phyloP scores from a whole-genome alignment of 495 filamentous ascomycete species.

The Alectoria sarmentosa region DNA sequence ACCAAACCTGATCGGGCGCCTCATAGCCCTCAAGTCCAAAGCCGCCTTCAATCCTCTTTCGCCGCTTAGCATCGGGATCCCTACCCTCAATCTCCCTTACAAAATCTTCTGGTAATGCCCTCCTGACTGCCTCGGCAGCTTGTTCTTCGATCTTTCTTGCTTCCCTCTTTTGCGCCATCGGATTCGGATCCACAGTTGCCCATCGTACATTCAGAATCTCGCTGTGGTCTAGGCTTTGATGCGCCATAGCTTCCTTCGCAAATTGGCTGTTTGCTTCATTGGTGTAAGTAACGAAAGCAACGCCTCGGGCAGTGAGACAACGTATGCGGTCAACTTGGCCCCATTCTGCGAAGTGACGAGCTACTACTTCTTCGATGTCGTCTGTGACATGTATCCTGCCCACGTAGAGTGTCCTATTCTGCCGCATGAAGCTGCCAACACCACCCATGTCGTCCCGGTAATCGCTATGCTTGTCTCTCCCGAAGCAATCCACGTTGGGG shows the following conservation, averaged over 20 bases:
- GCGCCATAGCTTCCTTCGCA: conserved; percentile 85
- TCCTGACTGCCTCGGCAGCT: conserved; percentile 90
- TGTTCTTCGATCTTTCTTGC: conserved; percentile 88
- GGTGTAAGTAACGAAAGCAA: conserved; percentile 84
- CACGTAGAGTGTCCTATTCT: conserved; percentile 87
- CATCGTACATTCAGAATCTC: conserved; percentile 95
- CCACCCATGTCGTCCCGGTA: conserved; percentile 97
- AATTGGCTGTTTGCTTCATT: conserved; percentile 86
- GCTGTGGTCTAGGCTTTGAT: conserved; percentile 77
- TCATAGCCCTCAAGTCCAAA: conserved; percentile 92
- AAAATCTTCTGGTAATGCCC: conserved; percentile 84
- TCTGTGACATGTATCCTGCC: conserved; percentile 94
- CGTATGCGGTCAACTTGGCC: conserved; percentile 81
- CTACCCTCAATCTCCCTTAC: conserved; percentile 91
- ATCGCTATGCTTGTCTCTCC: conserved; percentile 76
- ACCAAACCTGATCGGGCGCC: conserved; percentile 91
- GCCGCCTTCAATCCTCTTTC: conserved; percentile 80
- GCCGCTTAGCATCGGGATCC: conserved; percentile 76
- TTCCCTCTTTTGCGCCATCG: conserved; percentile 88
- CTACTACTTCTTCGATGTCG: conserved; percentile 95
- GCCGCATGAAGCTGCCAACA: conserved; percentile 80
- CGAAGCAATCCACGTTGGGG: conserved; percentile 90
- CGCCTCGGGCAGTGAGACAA: conserved; percentile 84
- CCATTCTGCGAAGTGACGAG: conserved; percentile 91
- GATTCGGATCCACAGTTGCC: conserved; percentile 96